These are phyloP conservation scores for Microbotryum intermedium DNA, from an alignment of 1,284 basidiomycete species.

Conservation along the genomic window DNA sequence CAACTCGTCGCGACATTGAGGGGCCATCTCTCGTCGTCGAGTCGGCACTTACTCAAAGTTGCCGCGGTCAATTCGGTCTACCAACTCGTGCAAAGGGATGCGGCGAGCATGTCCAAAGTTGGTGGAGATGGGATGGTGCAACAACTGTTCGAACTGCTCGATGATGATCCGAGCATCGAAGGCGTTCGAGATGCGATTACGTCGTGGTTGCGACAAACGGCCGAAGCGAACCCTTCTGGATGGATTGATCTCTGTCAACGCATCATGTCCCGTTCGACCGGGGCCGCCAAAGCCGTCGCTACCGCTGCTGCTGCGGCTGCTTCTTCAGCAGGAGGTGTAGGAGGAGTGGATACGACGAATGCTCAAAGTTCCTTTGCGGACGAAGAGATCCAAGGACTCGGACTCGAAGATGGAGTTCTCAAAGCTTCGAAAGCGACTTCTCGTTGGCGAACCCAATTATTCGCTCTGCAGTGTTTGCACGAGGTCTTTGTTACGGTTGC, in stretches of 20 bases:
- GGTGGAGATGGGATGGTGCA: slow-evolving; percentile 92
- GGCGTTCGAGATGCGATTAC: slow-evolving; percentile 86
- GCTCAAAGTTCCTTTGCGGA: slow-evolving; percentile 18
- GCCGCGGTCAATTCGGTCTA: slow-evolving; percentile 93
- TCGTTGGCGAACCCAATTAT: slow-evolving; percentile 93
- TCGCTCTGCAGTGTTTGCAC: slow-evolving; percentile 86
- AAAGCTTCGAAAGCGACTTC: slow-evolving; percentile 42
- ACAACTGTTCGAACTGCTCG: slow-evolving; percentile 87
- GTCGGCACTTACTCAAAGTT: slow-evolving; percentile 69
- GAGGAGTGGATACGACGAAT: no score
- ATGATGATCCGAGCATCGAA: slow-evolving; percentile 87
- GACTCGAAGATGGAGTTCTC: slow-evolving; percentile 15
- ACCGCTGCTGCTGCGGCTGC: slow-evolving; percentile 45
- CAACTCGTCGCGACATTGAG: slow-evolving; percentile 67
- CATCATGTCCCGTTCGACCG: slow-evolving; percentile 65
- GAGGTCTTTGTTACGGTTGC: slow-evolving; percentile 72
- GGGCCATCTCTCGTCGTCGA: slow-evolving; percentile 58
- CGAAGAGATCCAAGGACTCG: slow-evolving; percentile 35
- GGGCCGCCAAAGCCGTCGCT: slow-evolving; percentile 33
- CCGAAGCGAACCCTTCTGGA: slow-evolving; percentile 80
- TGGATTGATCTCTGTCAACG: slow-evolving; percentile 98
- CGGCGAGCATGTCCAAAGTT: slow-evolving; percentile 77
- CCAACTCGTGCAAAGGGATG: slow-evolving; percentile 94
- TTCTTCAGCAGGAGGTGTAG: neutral
- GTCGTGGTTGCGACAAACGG: slow-evolving; percentile 94